A percentile compares a stretch with the other conserved stretches of the same genome.
These are phyloP conservation scores for Xylaria castorea DNA, from an alignment of 495 filamentous ascomycete species.

Conservation along the genomic window DNA sequence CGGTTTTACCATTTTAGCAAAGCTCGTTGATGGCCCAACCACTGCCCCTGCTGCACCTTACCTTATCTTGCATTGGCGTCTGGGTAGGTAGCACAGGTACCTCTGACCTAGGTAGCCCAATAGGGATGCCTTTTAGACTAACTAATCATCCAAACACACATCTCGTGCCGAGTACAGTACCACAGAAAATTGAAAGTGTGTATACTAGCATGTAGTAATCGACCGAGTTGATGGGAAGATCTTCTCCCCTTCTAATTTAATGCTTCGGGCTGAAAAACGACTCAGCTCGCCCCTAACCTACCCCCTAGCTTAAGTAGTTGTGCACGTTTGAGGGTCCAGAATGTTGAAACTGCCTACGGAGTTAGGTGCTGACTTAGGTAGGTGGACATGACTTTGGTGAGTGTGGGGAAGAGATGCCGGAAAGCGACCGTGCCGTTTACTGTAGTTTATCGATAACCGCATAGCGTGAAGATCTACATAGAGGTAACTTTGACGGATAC, in stretches of 20 bases:
- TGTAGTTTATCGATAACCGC: neutral
- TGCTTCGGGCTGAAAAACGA: neutral
- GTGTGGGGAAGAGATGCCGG: neutral
- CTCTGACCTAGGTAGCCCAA: neutral
- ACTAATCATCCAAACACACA: too few species aligned
- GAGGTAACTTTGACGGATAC: neutral
- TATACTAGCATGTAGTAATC: neutral
- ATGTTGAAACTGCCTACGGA: neutral
- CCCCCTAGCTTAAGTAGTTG: neutral
- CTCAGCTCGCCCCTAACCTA: neutral
- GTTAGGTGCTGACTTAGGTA: neutral
- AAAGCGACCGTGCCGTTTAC: neutral
- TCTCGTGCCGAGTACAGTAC: neutral
- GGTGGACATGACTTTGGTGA: neutral
- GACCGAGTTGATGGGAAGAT: neutral
- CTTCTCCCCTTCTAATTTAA: neutral
- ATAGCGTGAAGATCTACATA: neutral
- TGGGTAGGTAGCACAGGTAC: neutral
- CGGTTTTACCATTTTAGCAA: conserved; percentile 5
- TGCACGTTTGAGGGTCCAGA: neutral
- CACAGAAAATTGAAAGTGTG: neutral
- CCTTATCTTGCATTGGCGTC: conserved; percentile 17
- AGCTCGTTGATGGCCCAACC: neutral
- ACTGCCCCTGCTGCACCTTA: conserved; percentile 1
- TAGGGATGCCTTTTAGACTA: neutral